Evolutionary conservation across 164 flowering plant species (phyloP).

Genomic region (Magnolia changhungtana): DNA sequence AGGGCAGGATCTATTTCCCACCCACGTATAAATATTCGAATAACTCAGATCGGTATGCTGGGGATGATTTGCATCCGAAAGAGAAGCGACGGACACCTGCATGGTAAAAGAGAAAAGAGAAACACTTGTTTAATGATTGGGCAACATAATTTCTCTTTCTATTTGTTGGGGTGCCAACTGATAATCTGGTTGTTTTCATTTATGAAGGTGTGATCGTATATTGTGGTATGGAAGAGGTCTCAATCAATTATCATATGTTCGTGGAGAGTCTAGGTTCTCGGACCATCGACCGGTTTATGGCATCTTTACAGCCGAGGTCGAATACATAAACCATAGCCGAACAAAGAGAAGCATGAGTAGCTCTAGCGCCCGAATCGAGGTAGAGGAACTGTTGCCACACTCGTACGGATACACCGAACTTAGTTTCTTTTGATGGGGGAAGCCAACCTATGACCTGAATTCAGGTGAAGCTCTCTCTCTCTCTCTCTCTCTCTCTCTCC

Average conservation of each 20-base stretch:
- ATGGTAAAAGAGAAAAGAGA: conserved; percentile 43
- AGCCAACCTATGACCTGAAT: background rate
- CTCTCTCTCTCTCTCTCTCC: too few relatives aligned
- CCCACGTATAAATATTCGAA: conserved; percentile 93
- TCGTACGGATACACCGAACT: conserved; percentile 52
- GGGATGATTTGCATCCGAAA: conserved; percentile 78
- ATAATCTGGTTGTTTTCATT: conserved; percentile 7
- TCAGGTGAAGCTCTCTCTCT: background rate
- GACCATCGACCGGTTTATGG: conserved; percentile 90
- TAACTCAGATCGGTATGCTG: conserved; percentile 91
- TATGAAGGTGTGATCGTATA: conserved; percentile 85
- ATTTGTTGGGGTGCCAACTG: background rate
- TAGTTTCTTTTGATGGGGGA: conserved; percentile 38
- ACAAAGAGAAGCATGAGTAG: conserved; percentile 62
- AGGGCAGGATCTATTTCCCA: conserved; percentile 84
- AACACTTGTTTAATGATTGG: background rate
- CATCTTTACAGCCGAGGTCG: conserved; percentile 70
- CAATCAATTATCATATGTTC: conserved; percentile 74
- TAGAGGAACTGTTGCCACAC: conserved; percentile 76
- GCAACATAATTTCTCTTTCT: background rate
- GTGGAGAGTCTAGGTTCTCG: conserved; percentile 83
- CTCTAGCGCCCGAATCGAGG: conserved; percentile 67
- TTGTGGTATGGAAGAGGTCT: conserved; percentile 86
- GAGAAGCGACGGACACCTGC: conserved; percentile 97
- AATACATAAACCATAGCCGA: conserved; percentile 46